A percentile compares a stretch with the other conserved stretches of the same genome.
phyloP scores from a whole-genome alignment of 176 grass and related monocot species.

The Oryza punctata region DNA sequence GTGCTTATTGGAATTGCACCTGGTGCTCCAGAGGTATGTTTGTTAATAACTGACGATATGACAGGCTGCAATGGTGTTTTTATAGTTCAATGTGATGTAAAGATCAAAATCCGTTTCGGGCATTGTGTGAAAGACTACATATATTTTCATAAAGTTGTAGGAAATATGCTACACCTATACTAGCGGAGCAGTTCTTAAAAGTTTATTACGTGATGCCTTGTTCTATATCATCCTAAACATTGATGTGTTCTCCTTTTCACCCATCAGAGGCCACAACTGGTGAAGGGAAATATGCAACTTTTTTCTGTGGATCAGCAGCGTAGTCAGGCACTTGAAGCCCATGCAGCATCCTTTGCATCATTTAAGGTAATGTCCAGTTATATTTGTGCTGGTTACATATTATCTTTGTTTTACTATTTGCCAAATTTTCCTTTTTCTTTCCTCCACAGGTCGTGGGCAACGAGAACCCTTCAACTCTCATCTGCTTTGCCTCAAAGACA shows the following conservation, averaged over 20 bases:
- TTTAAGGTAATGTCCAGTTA: constrained; percentile 64
- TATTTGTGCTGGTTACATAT: not conserved
- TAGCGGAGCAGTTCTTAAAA: not conserved
- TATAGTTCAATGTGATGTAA: not conserved
- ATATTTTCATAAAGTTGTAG: not conserved
- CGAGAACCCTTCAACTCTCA: constrained; percentile 88
- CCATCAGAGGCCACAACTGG: constrained; percentile 84
- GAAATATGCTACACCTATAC: not conserved
- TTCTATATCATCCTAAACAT: not conserved
- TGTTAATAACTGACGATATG: not conserved
- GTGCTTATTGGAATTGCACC: constrained; percentile 95
- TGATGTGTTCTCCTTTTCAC: constrained; percentile 21
- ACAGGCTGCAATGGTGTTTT: not conserved
- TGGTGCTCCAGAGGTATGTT: constrained; percentile 79
- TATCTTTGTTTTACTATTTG: not conserved
- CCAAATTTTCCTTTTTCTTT: not conserved
- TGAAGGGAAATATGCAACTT: constrained; percentile 98
- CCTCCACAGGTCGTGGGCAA: constrained; percentile 77
- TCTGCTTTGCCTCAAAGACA: constrained; percentile 91
- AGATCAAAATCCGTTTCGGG: not conserved
- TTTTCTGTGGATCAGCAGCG: constrained; percentile 98
- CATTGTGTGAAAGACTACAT: not conserved
- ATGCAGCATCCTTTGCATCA: constrained; percentile 89
- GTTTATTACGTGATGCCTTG: not conserved
- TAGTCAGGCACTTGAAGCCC: constrained; percentile 99